Conservation (phyloP, 495 filamentous ascomycete species). For the Letharia lupina region DNA sequence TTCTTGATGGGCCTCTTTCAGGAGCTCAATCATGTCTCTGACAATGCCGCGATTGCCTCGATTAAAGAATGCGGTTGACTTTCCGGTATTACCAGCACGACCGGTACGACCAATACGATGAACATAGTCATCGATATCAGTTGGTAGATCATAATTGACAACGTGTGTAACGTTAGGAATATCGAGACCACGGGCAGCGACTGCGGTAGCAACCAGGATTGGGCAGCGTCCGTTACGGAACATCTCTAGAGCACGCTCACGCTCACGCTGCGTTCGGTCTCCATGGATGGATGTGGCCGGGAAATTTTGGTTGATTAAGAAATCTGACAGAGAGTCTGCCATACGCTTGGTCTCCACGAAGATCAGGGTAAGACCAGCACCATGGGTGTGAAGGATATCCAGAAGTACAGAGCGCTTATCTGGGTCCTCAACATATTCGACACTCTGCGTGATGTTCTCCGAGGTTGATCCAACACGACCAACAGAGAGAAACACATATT, state of each 20-base stretch:
- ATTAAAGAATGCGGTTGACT: constrained; percentile 99
- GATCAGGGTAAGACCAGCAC: constrained; percentile 83
- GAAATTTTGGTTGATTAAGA: constrained; percentile 95
- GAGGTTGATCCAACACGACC: constrained; percentile 99
- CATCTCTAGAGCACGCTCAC: constrained; percentile 93
- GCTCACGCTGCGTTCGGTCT: constrained; percentile 96
- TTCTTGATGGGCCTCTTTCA: constrained; percentile 98
- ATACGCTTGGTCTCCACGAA: constrained; percentile 99
- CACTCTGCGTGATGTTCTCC: constrained; percentile 98
- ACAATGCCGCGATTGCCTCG: constrained; percentile 97
- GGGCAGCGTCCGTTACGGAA: constrained; percentile 94
- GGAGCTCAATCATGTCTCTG: constrained; percentile 84
- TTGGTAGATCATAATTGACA: constrained; percentile 97
- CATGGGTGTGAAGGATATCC: constrained; percentile 94
- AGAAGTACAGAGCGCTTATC: constrained; percentile 97
- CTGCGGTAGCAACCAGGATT: constrained; percentile 92
- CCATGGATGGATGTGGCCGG: constrained; percentile 98
- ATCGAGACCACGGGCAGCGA: constrained; percentile 91
- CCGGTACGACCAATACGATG: constrained; percentile 99
- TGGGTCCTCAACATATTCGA: constrained; percentile 92
- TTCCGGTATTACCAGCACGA: constrained; percentile 97
- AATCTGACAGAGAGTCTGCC: constrained; percentile 95
- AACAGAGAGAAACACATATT: constrained; percentile 97
- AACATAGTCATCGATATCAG: constrained; percentile 98
- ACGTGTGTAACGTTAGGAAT: constrained; percentile 98